Evolutionary conservation across 768 basidiomycete genomes (phyloP).

Genomic region (Mycena crocata): DNA sequence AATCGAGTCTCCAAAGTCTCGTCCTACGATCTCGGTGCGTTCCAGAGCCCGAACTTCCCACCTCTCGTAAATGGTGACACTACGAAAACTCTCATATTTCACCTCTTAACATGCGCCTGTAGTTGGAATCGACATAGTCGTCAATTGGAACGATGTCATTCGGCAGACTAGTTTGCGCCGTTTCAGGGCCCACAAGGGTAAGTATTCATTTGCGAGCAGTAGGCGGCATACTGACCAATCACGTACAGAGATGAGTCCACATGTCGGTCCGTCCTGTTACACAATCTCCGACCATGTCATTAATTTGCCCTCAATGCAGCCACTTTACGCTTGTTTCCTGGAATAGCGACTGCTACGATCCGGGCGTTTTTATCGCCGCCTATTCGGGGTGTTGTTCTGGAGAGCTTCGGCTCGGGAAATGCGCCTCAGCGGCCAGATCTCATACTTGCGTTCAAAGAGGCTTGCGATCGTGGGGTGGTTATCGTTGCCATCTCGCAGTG

Average conservation of each 20-base stretch:
- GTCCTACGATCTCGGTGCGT: conserved; percentile 86
- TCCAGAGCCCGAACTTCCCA: conserved; percentile 86
- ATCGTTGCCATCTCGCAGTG: conserved; percentile 96
- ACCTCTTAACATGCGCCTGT: not conserved
- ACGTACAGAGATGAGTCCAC: conserved; percentile 75
- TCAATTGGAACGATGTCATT: conserved; percentile 91
- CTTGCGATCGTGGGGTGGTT: conserved; percentile 85
- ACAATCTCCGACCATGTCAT: not conserved
- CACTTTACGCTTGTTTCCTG: conserved; percentile 87
- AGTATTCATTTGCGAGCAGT: not conserved
- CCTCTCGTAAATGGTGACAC: conserved; percentile 80
- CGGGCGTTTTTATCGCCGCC: conserved; percentile 82
- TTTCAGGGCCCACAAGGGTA: conserved; percentile 87
- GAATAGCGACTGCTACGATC: conserved; percentile 81
- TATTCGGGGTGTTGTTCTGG: conserved; percentile 84
- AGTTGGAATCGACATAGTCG: conserved; percentile 92
- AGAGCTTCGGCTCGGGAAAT: conserved; percentile 95
- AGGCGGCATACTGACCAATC: not conserved
- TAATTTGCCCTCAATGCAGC: conserved; percentile 56
- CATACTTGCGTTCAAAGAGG: conserved; percentile 79
- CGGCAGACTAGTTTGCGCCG: conserved; percentile 82
- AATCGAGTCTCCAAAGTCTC: conserved; percentile 87
- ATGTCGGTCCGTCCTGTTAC: conserved; percentile 71
- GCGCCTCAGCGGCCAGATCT: conserved; percentile 86
- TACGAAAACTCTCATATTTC: conserved; percentile 7